These are phyloP conservation scores for Beauveria sp. DNA, from an alignment of 2,329 filamentous ascomycete species.

Conservation along the genomic window DNA sequence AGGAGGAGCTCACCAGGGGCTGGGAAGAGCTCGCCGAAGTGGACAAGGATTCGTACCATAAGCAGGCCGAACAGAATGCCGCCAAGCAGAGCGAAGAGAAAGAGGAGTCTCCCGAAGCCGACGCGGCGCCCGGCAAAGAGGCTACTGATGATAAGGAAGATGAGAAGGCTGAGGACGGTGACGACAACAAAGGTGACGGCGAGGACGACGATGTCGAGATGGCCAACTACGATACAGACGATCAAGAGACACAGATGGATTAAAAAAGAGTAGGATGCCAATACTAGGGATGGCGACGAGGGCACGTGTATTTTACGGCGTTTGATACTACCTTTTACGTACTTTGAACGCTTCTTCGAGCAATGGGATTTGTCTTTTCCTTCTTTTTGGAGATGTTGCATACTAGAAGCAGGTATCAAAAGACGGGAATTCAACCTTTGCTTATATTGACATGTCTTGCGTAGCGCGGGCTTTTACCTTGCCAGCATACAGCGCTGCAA, in stretches of 20 bases:
- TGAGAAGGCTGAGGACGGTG: slow-evolving; percentile 16
- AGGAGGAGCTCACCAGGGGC: slow-evolving; percentile 46
- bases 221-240: slow-evolving; percentile 38
- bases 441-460: background rate
- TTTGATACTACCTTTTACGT: background rate
- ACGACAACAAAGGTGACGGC: slow-evolving; percentile 23
- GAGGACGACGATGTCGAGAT: slow-evolving; percentile 45
- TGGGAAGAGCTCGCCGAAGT: slow-evolving; percentile 47
- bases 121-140: slow-evolving; percentile 18
- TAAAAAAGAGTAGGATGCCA: background rate
- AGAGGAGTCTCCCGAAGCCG: background rate
- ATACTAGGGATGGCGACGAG: slow-evolving; percentile 25
- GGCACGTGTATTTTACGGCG: slow-evolving; percentile 16
- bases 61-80: slow-evolving; percentile 18
- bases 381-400: background rate
- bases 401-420: background rate
- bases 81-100: slow-evolving; percentile 20
- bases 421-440: background rate
- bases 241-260: slow-evolving; percentile 28
- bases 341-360: background rate
- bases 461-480: background rate
- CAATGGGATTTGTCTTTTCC: background rate
- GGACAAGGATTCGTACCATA: slow-evolving; percentile 42
- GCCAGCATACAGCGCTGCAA: background rate
- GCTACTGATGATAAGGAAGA: slow-evolving; percentile 20